Conservation (phyloP, 148 eudicot genomes). For the Amaranthus palmeri region DNA sequence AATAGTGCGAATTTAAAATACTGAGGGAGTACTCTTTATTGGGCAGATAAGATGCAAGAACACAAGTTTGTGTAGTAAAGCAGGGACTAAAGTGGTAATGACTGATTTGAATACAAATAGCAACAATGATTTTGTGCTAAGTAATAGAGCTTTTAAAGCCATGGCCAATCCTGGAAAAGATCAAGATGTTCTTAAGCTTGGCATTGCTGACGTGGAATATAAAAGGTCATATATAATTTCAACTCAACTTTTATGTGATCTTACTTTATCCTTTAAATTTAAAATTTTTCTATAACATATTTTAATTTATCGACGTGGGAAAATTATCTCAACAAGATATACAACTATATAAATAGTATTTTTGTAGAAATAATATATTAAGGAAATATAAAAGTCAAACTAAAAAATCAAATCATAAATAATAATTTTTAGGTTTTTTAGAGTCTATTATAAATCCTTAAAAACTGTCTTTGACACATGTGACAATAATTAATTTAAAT, state of each 20-base stretch:
- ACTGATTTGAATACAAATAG: conserved; percentile 49
- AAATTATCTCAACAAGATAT: no score
- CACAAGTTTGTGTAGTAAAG: conserved; percentile 35
- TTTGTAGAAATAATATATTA: no score
- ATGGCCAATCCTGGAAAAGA: conserved; percentile 68
- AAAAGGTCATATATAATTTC: conserved; percentile 12
- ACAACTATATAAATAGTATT: no score
- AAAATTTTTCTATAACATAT: no score
- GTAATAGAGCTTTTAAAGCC: conserved; percentile 65
- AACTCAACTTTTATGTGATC: not conserved
- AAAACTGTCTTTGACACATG: no score
- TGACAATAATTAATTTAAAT: no score
- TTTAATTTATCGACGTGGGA: no score
- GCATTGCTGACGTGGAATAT: conserved; percentile 28
- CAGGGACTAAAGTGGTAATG: conserved; percentile 49
- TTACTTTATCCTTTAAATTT: not conserved
- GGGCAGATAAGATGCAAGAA: conserved; percentile 72
- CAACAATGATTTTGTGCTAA: conserved; percentile 57
- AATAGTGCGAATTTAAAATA: no score
- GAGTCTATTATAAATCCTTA: no score
- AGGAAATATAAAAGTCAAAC: no score
- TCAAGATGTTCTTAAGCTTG: conserved; percentile 39
- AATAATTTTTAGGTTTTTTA: no score
- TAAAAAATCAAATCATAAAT: no score
- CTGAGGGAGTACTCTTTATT: not conserved